Evolutionary conservation across 768 basidiomycete species (phyloP).

Genomic region (Amanita pallidorosea): DNA sequence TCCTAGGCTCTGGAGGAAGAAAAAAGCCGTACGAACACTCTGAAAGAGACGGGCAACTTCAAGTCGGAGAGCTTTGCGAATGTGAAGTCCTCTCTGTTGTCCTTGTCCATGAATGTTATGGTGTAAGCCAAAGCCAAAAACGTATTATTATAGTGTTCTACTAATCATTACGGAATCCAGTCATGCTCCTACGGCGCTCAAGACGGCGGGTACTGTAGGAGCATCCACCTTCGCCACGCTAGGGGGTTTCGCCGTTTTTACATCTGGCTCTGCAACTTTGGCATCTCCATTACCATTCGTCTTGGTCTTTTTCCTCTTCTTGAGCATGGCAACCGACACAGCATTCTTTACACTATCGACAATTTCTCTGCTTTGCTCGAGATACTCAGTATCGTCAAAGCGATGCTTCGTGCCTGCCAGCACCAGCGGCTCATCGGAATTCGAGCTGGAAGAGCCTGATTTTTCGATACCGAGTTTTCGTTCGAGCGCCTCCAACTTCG

Average conservation of each 20-base stretch:
- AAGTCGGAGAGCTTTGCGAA: conserved; percentile 88
- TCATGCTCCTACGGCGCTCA: conserved; percentile 21
- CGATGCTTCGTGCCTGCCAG: conserved; percentile 74
- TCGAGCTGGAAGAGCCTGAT: conserved; percentile 15
- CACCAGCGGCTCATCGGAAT: conserved; percentile 26
- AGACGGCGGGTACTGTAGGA: background rate
- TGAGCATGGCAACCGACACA: conserved; percentile 48
- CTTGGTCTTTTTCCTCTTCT: conserved; percentile 15
- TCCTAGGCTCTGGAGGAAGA: background rate
- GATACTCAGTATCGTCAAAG: conserved; percentile 85
- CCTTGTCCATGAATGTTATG: conserved; percentile 30
- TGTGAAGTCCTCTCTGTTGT: conserved; percentile 77
- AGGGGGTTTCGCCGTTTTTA: conserved; percentile 23
- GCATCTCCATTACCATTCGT: conserved; percentile 21
- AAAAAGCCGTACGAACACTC: conserved; percentile 43
- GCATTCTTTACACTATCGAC: conserved; percentile 89
- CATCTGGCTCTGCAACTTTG: conserved; percentile 59
- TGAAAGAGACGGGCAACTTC: conserved; percentile 77
- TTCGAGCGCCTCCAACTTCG: conserved; percentile 80
- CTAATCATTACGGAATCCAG: conserved; percentile 1
- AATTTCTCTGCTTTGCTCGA: conserved; percentile 86
- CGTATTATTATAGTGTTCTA: background rate
- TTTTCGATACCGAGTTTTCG: conserved; percentile 64
- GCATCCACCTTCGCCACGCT: background rate
- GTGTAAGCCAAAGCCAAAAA: background rate